phyloP scores from a whole-genome alignment of 257 asterid genomes.

The Fraxinus anomala region DNA sequence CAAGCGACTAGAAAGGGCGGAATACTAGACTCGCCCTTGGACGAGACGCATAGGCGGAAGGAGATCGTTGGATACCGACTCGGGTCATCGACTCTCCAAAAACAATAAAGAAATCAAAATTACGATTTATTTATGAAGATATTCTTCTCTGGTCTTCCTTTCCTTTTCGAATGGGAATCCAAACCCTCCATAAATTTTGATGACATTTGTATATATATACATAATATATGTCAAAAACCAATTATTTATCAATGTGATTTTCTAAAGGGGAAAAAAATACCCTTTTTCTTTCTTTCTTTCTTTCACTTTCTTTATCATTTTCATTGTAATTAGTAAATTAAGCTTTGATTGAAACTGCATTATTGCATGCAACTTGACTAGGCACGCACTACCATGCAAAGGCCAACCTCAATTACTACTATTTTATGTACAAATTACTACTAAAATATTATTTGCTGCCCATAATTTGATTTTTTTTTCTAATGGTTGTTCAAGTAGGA shows the following conservation, averaged over 20 bases:
- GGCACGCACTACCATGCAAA: conserved; percentile 30
- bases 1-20: too few relatives aligned
- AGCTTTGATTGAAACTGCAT: background rate
- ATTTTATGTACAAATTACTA: background rate
- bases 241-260: background rate
- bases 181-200: background rate
- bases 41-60: too few relatives aligned
- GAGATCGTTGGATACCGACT: background rate
- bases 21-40: too few relatives aligned
- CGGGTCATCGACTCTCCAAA: background rate
- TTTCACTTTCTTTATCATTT: background rate
- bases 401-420: background rate
- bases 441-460: background rate
- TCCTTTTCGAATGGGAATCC: background rate
- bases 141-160: background rate
- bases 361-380: conserved; percentile 29
- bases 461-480: too few relatives aligned
- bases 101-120: background rate
- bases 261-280: background rate
- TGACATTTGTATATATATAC: background rate
- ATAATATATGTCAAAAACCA: background rate
- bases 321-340: conserved; percentile 11
- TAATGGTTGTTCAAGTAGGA: too few relatives aligned
- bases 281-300: background rate
- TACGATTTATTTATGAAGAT: too few relatives aligned